These are phyloP conservation scores for Vicia faba DNA, from an alignment of 306 rosid species.

Conservation along the genomic window DNA sequence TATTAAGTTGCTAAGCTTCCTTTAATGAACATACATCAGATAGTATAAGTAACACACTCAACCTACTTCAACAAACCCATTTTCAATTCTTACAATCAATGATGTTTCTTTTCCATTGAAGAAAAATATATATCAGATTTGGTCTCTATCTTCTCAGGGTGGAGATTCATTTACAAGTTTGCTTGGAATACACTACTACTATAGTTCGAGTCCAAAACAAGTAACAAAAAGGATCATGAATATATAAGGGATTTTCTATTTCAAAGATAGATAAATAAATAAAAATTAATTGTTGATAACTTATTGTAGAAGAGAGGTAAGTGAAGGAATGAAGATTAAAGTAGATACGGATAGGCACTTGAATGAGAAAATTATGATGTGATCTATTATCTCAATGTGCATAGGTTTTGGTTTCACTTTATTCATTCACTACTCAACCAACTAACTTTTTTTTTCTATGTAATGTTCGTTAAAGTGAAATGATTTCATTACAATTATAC, in stretches of 20 bases:
- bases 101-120: constrained; percentile 62
- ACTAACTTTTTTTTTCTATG: constrained; percentile 34
- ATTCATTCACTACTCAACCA: constrained; percentile 48
- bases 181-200: constrained; percentile 63
- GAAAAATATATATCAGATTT: constrained; percentile 43
- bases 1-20: constrained; percentile 27
- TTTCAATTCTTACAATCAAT: constrained; percentile 53
- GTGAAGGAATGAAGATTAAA: constrained; percentile 41
- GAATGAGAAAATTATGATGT: constrained; percentile 41
- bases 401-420: constrained; percentile 39
- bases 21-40: constrained; percentile 40
- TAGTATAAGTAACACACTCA: constrained; percentile 29
- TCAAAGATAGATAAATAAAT: not conserved
- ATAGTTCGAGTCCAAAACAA: constrained; percentile 68
- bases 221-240: constrained; percentile 44
- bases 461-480: constrained; percentile 45
- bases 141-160: constrained; percentile 41
- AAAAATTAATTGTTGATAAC: constrained; percentile 39
- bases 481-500: constrained; percentile 27
- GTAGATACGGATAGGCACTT: constrained; percentile 33
- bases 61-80: constrained; percentile 46
- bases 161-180: constrained; percentile 44
- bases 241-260: constrained; percentile 3
- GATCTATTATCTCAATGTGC: constrained; percentile 21
- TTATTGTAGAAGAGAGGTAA: constrained; percentile 68